A percentile compares a stretch with the other conserved stretches of the same genome.
These are phyloP conservation scores for Aspergillus fijiensis DNA, from an alignment of 2,329 filamentous ascomycete genomes.

Conservation along the genomic window DNA sequence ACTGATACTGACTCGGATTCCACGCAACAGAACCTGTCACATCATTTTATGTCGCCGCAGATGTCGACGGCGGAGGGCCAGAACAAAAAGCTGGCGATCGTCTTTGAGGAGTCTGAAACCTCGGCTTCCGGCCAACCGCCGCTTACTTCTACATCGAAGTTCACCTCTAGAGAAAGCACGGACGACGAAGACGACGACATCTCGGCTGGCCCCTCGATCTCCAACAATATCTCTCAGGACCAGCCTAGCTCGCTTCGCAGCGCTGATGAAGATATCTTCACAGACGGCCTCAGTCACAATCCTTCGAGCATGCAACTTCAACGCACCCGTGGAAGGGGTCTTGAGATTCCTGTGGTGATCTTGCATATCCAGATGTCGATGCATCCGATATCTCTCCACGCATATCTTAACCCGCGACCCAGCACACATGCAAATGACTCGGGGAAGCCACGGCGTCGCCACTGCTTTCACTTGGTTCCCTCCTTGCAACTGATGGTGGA, in stretches of 20 bases:
- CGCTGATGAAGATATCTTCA: constrained; percentile 43
- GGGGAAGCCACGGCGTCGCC: constrained; percentile 37
- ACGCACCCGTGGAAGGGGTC: constrained; percentile 21
- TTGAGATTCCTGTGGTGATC: constrained; percentile 44
- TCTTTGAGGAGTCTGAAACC: constrained; percentile 42
- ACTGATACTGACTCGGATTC: constrained; percentile 3
- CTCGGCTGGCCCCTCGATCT: constrained; percentile 45
- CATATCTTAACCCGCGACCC: constrained; percentile 52
- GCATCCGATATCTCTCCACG: constrained; percentile 61
- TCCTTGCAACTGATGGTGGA: constrained; percentile 58
- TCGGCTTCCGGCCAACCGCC: constrained; percentile 39
- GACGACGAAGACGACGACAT: constrained; percentile 52
- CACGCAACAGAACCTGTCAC: constrained; percentile 17
- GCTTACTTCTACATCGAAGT: constrained; percentile 42
- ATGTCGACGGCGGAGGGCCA: constrained; percentile 25
- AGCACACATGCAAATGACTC: constrained; percentile 13
- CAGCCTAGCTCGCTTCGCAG: constrained; percentile 37
- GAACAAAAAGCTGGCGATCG: constrained; percentile 34
- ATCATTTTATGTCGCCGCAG: constrained; percentile 16
- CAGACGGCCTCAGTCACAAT: constrained; percentile 41
- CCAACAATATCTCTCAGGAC: constrained; percentile 30
- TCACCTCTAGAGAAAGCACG: constrained; percentile 38
- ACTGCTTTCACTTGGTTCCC: constrained; percentile 63
- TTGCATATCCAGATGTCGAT: constrained; percentile 69
- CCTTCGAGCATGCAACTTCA: constrained; percentile 34